phyloP scores from a whole-genome alignment of 352 stramenopile genomes.

The Globisporangium barbulae region DNA sequence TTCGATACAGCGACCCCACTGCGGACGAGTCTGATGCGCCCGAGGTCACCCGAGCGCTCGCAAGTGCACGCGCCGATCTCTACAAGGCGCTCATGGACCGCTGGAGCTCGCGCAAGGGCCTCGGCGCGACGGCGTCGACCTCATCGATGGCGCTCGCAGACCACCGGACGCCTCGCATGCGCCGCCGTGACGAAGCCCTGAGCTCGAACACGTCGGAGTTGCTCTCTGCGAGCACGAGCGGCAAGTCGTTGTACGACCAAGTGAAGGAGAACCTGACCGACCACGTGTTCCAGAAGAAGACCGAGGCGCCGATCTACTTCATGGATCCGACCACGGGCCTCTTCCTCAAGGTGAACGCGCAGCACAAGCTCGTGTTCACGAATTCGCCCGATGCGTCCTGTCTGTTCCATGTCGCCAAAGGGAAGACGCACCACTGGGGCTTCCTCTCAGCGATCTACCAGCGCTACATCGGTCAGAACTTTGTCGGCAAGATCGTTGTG shows the following conservation, averaged over 20 bases:
- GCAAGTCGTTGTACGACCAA: constrained; percentile 69
- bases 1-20: constrained; percentile 14
- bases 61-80: constrained; percentile 36
- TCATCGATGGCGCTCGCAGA: constrained; percentile 23
- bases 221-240: constrained; percentile 33
- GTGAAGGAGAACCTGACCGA: constrained; percentile 52
- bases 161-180: constrained; percentile 1
- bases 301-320: constrained; percentile 61
- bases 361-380: constrained; percentile 70
- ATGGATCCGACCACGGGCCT: constrained; percentile 51
- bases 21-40: constrained; percentile 15
- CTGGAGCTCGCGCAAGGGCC: constrained; percentile 22
- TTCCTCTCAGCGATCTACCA: constrained; percentile 61
- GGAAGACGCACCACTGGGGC: constrained; percentile 83
- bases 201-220: constrained; percentile 31
- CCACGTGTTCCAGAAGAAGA: constrained; percentile 42
- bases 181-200: neutral
- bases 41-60: constrained; percentile 8
- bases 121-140: constrained; percentile 8
- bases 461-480: constrained; percentile 72
- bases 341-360: constrained; percentile 57
- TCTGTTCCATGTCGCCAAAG: constrained; percentile 66
- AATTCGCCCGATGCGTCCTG: constrained; percentile 54
- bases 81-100: constrained; percentile 41
- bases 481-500: constrained; percentile 58